Base-by-base conservation (phyloP, 2,329 filamentous ascomycete species). In the Penicillium thymicola region DNA sequence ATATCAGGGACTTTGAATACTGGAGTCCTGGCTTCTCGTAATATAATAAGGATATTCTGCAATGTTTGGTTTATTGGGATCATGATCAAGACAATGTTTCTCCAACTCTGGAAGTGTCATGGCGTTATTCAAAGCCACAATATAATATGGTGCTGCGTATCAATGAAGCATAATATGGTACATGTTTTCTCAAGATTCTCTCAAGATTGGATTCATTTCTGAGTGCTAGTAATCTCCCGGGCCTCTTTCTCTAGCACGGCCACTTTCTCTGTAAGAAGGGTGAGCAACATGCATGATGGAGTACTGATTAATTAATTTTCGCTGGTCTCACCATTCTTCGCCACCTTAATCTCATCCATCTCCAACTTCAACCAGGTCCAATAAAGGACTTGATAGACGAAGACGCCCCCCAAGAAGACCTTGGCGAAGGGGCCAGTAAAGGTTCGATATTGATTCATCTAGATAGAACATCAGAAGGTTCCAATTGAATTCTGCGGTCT, bases 361-460 rank as follows among this genome's bases (percentile, higher is more conserved):
- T 80, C 78, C 13, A 80, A 64, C 57, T 76, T 78, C 64, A 77
- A 53, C 78, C 78, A 81, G 30, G 68, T 65, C 75, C 75, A 79
- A 60, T 80, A 78, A 21, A 78, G 68, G 41, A 79, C 69, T 59
- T 81, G 78, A 62, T 79, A 80, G 16, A 75, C 77, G 62, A 80
- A 75, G 36, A 80, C 73, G 4, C 77, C 76, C 8, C 77, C 75
- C 3, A 80, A 71, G 53, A 81, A 78, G 57, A 78, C 75, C 60
- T 81, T 81, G 58, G 73, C 72, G 49, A 80, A 75, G 10, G 78
- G 77, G 34, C 76, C 67, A 6, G 67, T 70, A 55, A 78, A 77
- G 38, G 67, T 58, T 38, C 70, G 70, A 60, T 76, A 76, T n/a
- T 69, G 72, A 13, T 70, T 66, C 59, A 74, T 67, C 77, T 79